Evolutionary conservation across 2,329 filamentous ascomycete genomes (phyloP), one percentile per base, ranked within the genome.

Genomic region (Gremmenia infestans): DNA sequence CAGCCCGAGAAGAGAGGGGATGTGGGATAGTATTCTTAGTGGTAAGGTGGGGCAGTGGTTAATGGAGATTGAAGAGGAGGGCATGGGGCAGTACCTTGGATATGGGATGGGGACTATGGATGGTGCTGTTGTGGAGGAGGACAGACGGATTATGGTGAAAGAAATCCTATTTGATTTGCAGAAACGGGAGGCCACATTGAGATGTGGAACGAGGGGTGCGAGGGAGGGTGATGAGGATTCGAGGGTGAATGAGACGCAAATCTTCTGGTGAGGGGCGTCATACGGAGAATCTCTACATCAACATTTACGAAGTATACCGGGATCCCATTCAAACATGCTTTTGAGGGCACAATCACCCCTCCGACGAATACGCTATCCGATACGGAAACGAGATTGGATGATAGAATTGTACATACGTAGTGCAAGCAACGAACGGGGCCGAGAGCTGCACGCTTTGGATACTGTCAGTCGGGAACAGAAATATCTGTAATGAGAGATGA

Each of bases 61-160:
- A 25, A 65, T 68, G 62, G 55, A 62, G 8, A 71, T 88, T 54
- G 47, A 68, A 50, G 66, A 68, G 48, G 60, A 61, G 36, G 60
- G 48, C 2, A 28, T 68, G 48, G 50, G 45, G 2, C 35, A 48
- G 23, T 42, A 39, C 25, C 2, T 68, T 47, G 52, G 56, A 57
- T 75, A 56, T 40, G 54, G 54, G 5, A 49, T 56, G 54, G 54
- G 54, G 2, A 52, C n/a, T 17, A 56, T 56, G 54, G 54, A 56
- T 39, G 36, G 45, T 12, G 49, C 54, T 3, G 43, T 60, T 5
- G 63, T 67, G 22, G 46, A 48, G 5, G 58, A 58, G n/a, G 59
- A 62, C 19, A 63, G 54, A 48, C 65, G 67, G 35, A 63, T 70
- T 1, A 70, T 69, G 67, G 64, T 70, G 8, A 68, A 65, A 54